Conservation (phyloP, 441 rosid genomes). For the Mallotus japonicus region DNA sequence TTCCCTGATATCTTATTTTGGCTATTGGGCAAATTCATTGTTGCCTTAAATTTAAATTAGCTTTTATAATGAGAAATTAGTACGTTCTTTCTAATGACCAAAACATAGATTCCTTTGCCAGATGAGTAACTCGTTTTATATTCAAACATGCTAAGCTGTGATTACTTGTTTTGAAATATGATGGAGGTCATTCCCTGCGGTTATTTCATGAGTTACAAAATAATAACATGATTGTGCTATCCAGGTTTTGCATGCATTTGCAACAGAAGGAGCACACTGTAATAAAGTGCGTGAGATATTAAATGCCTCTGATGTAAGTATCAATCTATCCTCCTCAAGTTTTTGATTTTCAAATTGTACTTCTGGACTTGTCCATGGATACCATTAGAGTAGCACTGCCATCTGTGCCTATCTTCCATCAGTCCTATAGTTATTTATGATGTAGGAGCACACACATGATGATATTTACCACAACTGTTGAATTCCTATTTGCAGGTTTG, state of each 20-base stretch:
- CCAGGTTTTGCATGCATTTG: constrained; percentile 96
- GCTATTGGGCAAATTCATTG: background rate
- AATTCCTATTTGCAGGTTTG: constrained; percentile 56
- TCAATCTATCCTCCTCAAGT: background rate
- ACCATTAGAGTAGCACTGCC: background rate
- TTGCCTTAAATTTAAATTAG: background rate
- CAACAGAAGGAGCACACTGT: constrained; percentile 97
- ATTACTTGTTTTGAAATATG: background rate
- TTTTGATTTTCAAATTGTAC: background rate
- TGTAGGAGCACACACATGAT: background rate
- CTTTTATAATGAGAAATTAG: background rate
- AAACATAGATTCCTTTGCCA: background rate
- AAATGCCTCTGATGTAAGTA: constrained; percentile 87
- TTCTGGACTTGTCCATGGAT: background rate
- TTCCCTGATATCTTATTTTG: background rate
- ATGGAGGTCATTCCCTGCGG: background rate
- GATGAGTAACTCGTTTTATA: background rate
- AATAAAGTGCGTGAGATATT: constrained; percentile 81
- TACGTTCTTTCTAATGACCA: background rate
- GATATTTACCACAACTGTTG: background rate
- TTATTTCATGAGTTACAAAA: background rate
- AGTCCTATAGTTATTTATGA: background rate
- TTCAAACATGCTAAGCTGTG: background rate
- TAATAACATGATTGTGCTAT: constrained; percentile 10
- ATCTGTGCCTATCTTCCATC: background rate